Evolutionary conservation across 345 rosid species (phyloP).

Genomic region (Litchi chinensis): DNA sequence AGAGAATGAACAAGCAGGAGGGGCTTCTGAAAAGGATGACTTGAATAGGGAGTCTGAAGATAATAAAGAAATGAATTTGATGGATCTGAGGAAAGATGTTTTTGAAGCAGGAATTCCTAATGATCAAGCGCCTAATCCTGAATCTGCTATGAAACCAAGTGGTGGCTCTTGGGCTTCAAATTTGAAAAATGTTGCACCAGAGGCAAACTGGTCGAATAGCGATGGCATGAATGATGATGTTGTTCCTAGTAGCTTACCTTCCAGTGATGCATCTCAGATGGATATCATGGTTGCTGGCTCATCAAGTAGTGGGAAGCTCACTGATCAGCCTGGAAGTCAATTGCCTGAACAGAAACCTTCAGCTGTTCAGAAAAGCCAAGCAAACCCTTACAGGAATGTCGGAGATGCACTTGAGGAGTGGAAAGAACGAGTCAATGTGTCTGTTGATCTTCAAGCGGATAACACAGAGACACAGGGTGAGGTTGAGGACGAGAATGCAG

Average conservation of each 20-base stretch:
- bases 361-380: constrained; percentile 47
- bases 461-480: constrained; percentile 52
- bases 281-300: constrained; percentile 48
- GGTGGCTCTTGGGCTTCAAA: constrained; percentile 43
- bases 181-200: constrained; percentile 48
- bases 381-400: constrained; percentile 76
- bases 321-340: constrained; percentile 44
- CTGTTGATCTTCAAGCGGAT: constrained; percentile 60
- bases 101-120: constrained; percentile 43
- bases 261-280: constrained; percentile 50
- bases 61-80: constrained; percentile 39
- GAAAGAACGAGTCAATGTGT: constrained; percentile 84
- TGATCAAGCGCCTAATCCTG: constrained; percentile 48
- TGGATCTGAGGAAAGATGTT: constrained; percentile 37
- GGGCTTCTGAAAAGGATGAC: constrained; percentile 43
- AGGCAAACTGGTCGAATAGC: constrained; percentile 47
- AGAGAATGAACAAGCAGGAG: constrained; percentile 43
- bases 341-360: constrained; percentile 49
- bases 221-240: constrained; percentile 45
- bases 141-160: constrained; percentile 57
- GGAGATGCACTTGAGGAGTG: constrained; percentile 93
- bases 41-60: constrained; percentile 44
- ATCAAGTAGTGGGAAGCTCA: constrained; percentile 52
- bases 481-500: constrained; percentile 69
- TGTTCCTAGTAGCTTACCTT: constrained; percentile 55